These are phyloP conservation scores for Euryodendron excelsum DNA, from an alignment of 148 eudicot species.

Conservation along the genomic window DNA sequence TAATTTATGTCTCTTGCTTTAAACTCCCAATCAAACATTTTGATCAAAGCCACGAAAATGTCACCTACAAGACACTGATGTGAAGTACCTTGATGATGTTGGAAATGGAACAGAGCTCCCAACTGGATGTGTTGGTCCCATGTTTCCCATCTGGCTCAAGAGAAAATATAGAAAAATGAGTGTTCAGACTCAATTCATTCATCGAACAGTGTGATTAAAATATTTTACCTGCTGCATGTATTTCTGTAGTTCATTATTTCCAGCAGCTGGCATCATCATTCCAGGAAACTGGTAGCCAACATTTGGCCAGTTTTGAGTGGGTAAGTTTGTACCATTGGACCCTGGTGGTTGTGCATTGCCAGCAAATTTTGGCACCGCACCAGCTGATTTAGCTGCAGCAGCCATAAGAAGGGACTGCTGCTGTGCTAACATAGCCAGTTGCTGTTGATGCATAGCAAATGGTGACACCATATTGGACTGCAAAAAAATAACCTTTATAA, in stretches of 20 bases:
- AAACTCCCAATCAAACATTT: neutral
- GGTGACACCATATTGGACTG: conserved; percentile 92
- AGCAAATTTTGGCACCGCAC: conserved; percentile 49
- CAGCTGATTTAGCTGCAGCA: conserved; percentile 75
- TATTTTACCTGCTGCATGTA: conserved; percentile 74
- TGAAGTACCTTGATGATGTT: conserved; percentile 26
- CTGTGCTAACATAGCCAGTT: conserved; percentile 87
- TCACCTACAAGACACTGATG: neutral
- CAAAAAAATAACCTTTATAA: conserved; percentile 14
- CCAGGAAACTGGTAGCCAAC: conserved; percentile 78
- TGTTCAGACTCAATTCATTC: neutral
- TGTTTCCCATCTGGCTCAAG: conserved; percentile 55
- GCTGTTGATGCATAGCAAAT: conserved; percentile 82
- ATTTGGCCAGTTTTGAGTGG: conserved; percentile 72
- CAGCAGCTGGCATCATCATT: conserved; percentile 53
- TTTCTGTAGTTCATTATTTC: conserved; percentile 61
- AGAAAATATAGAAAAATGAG: conserved; percentile 13
- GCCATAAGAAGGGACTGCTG: conserved; percentile 92
- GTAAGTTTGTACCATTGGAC: conserved; percentile 47
- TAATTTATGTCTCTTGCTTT: neutral
- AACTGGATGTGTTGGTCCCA: conserved; percentile 43
- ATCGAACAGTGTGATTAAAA: neutral
- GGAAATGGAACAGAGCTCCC: conserved; percentile 57
- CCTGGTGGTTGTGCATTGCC: conserved; percentile 49
- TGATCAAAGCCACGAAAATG: neutral